These are phyloP conservation scores for Phytophthora brassicae DNA, from an alignment of 352 stramenopile genomes.

Conservation along the genomic window DNA sequence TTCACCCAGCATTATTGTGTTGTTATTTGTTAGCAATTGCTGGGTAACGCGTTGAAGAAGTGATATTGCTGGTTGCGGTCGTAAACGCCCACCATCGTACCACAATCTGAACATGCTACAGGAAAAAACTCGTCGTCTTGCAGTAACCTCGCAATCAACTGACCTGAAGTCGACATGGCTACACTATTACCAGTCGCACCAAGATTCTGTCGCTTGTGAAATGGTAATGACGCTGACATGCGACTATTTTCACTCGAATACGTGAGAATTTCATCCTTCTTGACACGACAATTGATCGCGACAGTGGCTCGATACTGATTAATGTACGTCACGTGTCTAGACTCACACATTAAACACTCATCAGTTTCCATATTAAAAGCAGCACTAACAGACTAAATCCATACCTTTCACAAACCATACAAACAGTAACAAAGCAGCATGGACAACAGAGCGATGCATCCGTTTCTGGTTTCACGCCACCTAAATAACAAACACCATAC, in stretches of 20 bases:
- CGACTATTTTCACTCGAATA: conserved; percentile 37
- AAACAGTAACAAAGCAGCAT: conserved; percentile 83
- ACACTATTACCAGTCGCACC: conserved; percentile 9
- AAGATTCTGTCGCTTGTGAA: conserved; percentile 43
- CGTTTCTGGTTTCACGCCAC: conserved; percentile 21
- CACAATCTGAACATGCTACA: conserved; percentile 74
- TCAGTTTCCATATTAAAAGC: not conserved
- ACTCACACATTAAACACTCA: not conserved
- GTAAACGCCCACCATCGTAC: conserved; percentile 71
- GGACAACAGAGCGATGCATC: conserved; percentile 74
- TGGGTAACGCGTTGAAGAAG: conserved; percentile 81
- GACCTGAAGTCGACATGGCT: conserved; percentile 13
- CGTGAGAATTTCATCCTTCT: conserved; percentile 65
- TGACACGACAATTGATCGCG: conserved; percentile 75
- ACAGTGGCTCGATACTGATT: conserved; percentile 68
- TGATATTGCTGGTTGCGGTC: conserved; percentile 63
- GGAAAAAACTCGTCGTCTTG: conserved; percentile 63
- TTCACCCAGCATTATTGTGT: not conserved
- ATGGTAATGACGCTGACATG: conserved; percentile 26
- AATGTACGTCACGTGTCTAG: conserved; percentile 59
- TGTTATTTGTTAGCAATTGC: conserved; percentile 42
- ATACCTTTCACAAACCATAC: conserved; percentile 70
- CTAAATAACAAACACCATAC: conserved; percentile 1
- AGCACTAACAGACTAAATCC: not conserved
- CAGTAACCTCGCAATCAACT: conserved; percentile 33